Conservation (phyloP, 1,284 basidiomycete species). For the Athelia psychrophila region DNA sequence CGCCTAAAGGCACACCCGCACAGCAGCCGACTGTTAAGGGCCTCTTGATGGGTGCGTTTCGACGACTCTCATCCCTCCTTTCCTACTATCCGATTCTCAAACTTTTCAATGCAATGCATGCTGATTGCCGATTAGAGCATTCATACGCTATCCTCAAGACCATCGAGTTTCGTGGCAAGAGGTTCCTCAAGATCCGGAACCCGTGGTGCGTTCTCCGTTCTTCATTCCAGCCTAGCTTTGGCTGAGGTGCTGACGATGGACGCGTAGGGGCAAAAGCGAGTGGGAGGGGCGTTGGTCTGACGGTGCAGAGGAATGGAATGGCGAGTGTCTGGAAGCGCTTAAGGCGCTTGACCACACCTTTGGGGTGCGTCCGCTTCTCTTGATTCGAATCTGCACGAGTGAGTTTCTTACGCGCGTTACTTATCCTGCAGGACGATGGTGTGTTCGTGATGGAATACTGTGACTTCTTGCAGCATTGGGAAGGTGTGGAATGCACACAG, state of each 20-base stretch:
- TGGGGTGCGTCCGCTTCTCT: background rate
- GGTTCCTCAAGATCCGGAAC: background rate
- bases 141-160: background rate
- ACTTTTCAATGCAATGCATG: too few relatives aligned
- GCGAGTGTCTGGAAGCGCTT: background rate
- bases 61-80: too few relatives aligned
- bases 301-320: background rate
- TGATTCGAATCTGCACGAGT: background rate
- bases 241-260: too few relatives aligned
- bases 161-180: background rate
- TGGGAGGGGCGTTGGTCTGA: background rate
- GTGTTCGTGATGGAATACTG: background rate
- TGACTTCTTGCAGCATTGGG: background rate
- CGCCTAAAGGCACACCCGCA: background rate
- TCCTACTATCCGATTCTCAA: too few relatives aligned
- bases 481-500: background rate
- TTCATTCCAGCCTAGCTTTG: too few relatives aligned
- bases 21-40: background rate
- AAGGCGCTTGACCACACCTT: background rate
- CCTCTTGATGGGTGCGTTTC: too few relatives aligned
- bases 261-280: background rate
- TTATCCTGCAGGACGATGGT: background rate
- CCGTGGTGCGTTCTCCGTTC: background rate
- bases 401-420: background rate
- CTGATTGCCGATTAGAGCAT: constrained; percentile 15